Conservation (phyloP, 805 yeast species). For the Candida maris region DNA sequence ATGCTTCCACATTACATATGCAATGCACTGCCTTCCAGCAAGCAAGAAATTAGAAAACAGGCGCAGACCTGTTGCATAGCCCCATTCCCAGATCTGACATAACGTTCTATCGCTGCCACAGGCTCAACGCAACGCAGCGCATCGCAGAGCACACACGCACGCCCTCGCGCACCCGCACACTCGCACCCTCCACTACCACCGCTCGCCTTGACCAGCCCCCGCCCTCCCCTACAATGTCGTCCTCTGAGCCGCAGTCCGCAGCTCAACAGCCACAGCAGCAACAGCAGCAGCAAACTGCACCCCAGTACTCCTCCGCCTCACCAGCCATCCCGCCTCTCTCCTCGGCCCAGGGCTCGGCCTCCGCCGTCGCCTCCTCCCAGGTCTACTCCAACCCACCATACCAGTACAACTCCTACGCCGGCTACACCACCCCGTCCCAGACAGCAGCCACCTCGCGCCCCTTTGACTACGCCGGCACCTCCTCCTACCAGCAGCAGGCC, state of each 20-base stretch:
- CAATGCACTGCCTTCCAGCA: conserved; percentile 1
- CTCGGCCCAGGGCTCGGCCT: conserved; percentile 7
- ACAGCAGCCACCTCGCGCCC: conserved; percentile 11
- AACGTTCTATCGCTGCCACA: too few relatives aligned
- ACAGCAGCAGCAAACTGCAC: conserved; percentile 12
- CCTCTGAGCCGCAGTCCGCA: conserved; percentile 17
- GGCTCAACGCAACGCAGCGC: too few relatives aligned
- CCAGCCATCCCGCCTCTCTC: conserved; percentile 16
- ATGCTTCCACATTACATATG: conserved; percentile 2
- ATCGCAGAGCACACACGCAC: background rate
- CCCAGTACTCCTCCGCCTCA: conserved; percentile 12
- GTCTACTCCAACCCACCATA: conserved; percentile 20
- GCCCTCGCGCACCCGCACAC: background rate
- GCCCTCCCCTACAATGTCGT: conserved; percentile 9
- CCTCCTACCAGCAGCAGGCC: conserved; percentile 13
- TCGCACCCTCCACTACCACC: background rate
- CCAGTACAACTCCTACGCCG: conserved; percentile 17
- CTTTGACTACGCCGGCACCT: conserved; percentile 17
- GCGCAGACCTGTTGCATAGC: background rate
- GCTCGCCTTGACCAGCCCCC: too few relatives aligned
- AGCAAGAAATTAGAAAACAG: background rate
- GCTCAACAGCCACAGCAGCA: conserved; percentile 10
- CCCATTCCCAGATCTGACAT: background rate
- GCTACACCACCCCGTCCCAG: conserved; percentile 14
- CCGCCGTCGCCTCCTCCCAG: conserved; percentile 14